These are phyloP conservation scores for Guillardia theta DNA, from an alignment of 78 protist genomes.

Conservation along the genomic window DNA sequence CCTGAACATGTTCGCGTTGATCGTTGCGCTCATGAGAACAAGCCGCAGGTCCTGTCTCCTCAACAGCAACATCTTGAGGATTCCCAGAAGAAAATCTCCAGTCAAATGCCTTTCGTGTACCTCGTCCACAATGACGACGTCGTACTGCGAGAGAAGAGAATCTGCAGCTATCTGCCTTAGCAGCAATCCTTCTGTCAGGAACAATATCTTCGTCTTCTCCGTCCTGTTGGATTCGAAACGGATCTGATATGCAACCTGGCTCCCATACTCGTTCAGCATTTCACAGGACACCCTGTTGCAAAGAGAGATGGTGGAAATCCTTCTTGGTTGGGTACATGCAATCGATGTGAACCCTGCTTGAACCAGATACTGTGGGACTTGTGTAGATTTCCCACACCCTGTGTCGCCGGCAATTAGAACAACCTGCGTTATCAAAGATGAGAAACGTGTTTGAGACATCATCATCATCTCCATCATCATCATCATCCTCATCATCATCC, in stretches of 20 bases:
- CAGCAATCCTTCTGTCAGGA: conserved; percentile 50
- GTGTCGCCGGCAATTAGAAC: conserved; percentile 50
- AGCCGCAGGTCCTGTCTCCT: not conserved
- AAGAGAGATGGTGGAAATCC: conserved; percentile 35
- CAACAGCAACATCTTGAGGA: not conserved
- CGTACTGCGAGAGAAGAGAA: conserved; percentile 31
- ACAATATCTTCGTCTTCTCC: conserved; percentile 20
- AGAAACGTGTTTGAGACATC: no score
- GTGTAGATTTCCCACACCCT: conserved; percentile 50
- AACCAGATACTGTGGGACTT: conserved; percentile 46
- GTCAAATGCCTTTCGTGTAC: conserved; percentile 50
- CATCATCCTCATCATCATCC: no score
- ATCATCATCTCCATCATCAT: not conserved
- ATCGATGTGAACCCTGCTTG: conserved; percentile 7
- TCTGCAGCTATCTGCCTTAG: conserved; percentile 44
- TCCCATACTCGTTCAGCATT: conserved; percentile 34
- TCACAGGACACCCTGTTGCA: conserved; percentile 37
- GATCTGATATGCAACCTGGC: conserved; percentile 36
- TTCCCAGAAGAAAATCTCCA: conserved; percentile 40
- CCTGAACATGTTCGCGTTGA: conserved; percentile 31
- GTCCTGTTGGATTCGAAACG: conserved; percentile 38
- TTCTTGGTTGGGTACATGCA: conserved; percentile 54
- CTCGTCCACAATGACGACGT: conserved; percentile 42
- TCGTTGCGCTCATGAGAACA: conserved; percentile 50
- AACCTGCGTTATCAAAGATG: no score